Conservation (phyloP, 768 basidiomycete genomes). For the Porpolomopsis calyptriformis region DNA sequence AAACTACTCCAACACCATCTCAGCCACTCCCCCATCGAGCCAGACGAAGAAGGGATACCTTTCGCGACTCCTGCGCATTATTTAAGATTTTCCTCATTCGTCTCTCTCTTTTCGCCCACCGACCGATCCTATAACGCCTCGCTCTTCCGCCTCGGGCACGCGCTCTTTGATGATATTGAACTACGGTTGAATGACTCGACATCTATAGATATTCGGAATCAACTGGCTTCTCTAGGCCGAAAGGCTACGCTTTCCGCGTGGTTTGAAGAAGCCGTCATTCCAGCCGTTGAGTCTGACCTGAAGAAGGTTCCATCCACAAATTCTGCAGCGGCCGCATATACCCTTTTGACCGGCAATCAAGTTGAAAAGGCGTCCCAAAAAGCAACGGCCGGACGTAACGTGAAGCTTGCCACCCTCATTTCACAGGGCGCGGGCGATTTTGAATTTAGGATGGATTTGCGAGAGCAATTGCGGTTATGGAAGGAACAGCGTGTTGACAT, state of each 20-base stretch:
- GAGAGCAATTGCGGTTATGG: constrained; percentile 76
- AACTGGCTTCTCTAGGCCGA: constrained; percentile 53
- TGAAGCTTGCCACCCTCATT: constrained; percentile 82
- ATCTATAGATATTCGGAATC: constrained; percentile 51
- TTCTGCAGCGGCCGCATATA: constrained; percentile 51
- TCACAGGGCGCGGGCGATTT: constrained; percentile 77
- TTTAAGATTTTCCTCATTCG: constrained; percentile 73
- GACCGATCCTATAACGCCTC: constrained; percentile 67
- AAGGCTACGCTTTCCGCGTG: constrained; percentile 76
- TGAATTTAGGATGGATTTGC: constrained; percentile 62
- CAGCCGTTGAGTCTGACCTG: constrained; percentile 64
- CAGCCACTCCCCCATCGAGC: constrained; percentile 56
- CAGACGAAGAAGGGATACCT: constrained; percentile 61
- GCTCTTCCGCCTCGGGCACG: constrained; percentile 80
- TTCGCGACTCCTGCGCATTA: constrained; percentile 50
- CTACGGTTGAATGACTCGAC: constrained; percentile 45
- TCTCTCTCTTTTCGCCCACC: constrained; percentile 54
- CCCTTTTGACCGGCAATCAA: constrained; percentile 78
- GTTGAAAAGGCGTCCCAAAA: constrained; percentile 69
- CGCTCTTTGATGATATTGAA: constrained; percentile 80
- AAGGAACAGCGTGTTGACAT: constrained; percentile 61
- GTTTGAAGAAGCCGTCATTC: constrained; percentile 65
- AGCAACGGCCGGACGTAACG: constrained; percentile 64
- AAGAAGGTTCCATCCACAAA: constrained; percentile 34
- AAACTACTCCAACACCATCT: constrained; percentile 72